Evolutionary conservation across 169 alveolate species (phyloP), one percentile per base, ranked within the genome.

Genomic region (Haemoproteus tartakovskyi): DNA sequence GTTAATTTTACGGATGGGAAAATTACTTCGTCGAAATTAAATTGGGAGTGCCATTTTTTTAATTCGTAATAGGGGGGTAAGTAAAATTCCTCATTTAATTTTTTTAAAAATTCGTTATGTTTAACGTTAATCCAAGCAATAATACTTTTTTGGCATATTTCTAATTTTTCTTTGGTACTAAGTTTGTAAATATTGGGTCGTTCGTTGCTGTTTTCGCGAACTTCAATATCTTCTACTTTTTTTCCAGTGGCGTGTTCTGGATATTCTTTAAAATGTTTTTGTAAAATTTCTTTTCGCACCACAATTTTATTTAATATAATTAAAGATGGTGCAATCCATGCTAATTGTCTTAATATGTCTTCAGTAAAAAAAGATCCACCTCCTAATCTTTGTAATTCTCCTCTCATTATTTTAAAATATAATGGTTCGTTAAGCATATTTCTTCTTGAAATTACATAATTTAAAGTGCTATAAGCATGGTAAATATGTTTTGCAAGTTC

Each of bases 201-300:
- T 16, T 29, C 38, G 29, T 56, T 78, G 18, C 54, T 56, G 57
- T 74, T 62, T 24, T 74, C 84, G 11, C 84, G 45, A 45, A 74
- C 59, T 74, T 74, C 78, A 45, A 74, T 74, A 59, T 74, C 84
- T 74, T 74, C 84, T 29, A 74, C 18, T 26, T 74, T 74, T 48
- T 50, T 56, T 43, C 84, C 84, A 21, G 84, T 74, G 5, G 59
- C 43, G 59, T 27, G 59, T 0, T 74, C 78, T 0, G 84, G 36
- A 50, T 74, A 74, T 11, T 29, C 14, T 38, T 45, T 19, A 14
- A 43, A 78, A 45, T 74, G 43, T 16, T 61, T 11, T 29, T 74
- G 78, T 33, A 30, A 57, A 5, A 74, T 47, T 45, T 74, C 84
- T 48, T 74, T 74, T 38, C 78, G 54, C 8, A 74, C 47, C n/a